phyloP scores from a whole-genome alignment of 2,329 filamentous ascomycete species.

The Aspergillus persii region DNA sequence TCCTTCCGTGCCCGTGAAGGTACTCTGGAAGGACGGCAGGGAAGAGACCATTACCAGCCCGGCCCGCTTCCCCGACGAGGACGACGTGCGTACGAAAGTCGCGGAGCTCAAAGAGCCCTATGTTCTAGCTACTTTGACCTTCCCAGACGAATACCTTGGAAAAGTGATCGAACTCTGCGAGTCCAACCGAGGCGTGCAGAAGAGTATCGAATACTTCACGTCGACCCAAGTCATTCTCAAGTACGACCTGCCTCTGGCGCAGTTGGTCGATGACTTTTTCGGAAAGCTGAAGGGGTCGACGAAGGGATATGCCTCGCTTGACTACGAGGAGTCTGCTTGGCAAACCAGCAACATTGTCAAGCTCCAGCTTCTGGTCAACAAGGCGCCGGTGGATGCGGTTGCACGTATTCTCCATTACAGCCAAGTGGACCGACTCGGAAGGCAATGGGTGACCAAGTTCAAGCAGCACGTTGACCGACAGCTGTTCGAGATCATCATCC shows the following conservation, averaged over 20 bases:
- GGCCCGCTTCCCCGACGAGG: slow-evolving; percentile 78
- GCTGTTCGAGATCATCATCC: slow-evolving; percentile 96
- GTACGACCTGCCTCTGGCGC: slow-evolving; percentile 82
- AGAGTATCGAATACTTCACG: slow-evolving; percentile 87
- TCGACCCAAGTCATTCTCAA: slow-evolving; percentile 90
- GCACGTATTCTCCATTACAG: slow-evolving; percentile 82
- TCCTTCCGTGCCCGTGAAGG: slow-evolving; percentile 87
- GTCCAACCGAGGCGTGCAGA: slow-evolving; percentile 80
- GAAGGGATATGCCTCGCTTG: slow-evolving; percentile 91
- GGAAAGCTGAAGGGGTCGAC: slow-evolving; percentile 91
- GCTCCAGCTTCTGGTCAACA: slow-evolving; percentile 90
- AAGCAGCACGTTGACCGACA: slow-evolving; percentile 95
- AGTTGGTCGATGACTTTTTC: slow-evolving; percentile 95
- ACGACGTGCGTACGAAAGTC: slow-evolving; percentile 54
- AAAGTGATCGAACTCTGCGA: slow-evolving; percentile 95
- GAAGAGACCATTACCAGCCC: slow-evolving; percentile 82
- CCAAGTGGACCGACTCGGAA: slow-evolving; percentile 76
- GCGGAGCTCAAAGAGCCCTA: slow-evolving; percentile 68
- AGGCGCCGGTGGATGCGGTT: slow-evolving; percentile 87
- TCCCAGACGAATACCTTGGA: slow-evolving; percentile 91
- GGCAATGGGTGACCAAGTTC: slow-evolving; percentile 91
- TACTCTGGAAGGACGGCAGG: slow-evolving; percentile 73
- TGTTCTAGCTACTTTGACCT: slow-evolving; percentile 79
- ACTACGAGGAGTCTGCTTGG: slow-evolving; percentile 96
- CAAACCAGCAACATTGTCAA: slow-evolving; percentile 77